Conservation (phyloP, 768 basidiomycete genomes). For the Atractiella rhizophila region DNA sequence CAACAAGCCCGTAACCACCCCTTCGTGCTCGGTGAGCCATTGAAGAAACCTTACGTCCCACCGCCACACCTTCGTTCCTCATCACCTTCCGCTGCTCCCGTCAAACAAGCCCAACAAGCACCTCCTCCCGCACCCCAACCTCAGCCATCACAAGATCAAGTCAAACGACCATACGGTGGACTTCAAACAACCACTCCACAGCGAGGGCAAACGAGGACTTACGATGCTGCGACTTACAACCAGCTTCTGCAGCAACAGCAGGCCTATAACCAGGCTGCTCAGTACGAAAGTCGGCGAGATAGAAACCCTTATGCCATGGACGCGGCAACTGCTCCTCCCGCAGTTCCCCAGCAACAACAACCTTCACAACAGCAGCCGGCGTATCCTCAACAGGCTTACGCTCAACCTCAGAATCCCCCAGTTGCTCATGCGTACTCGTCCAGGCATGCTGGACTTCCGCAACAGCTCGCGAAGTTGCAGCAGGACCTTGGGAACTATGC, state of each 20-base stretch:
- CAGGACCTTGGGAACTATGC: constrained; percentile 24
- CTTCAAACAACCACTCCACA: constrained; percentile 59
- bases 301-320: constrained; percentile 3
- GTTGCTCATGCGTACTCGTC: constrained; percentile 74
- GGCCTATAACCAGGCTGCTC: constrained; percentile 56
- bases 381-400: constrained; percentile 14
- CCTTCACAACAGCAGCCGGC: constrained; percentile 13
- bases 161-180: constrained; percentile 79
- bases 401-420: constrained; percentile 15
- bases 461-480: constrained; percentile 34
- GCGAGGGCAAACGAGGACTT: constrained; percentile 59
- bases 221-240: constrained; percentile 79
- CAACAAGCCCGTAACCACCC: constrained; percentile 88
- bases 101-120: not conserved
- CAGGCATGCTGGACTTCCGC: constrained; percentile 81
- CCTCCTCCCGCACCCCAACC: not conserved
- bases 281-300: constrained; percentile 15
- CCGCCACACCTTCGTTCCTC: constrained; percentile 19
- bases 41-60: constrained; percentile 25
- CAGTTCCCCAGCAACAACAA: constrained; percentile 11
- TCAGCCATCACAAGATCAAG: constrained; percentile 24
- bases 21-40: constrained; percentile 95
- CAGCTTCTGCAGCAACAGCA: constrained; percentile 88
- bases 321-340: constrained; percentile 4
- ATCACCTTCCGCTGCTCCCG: constrained; percentile 19